phyloP scores from a whole-genome alignment of 176 grass and related monocot species.

The Hsuehochloa calcarea region DNA sequence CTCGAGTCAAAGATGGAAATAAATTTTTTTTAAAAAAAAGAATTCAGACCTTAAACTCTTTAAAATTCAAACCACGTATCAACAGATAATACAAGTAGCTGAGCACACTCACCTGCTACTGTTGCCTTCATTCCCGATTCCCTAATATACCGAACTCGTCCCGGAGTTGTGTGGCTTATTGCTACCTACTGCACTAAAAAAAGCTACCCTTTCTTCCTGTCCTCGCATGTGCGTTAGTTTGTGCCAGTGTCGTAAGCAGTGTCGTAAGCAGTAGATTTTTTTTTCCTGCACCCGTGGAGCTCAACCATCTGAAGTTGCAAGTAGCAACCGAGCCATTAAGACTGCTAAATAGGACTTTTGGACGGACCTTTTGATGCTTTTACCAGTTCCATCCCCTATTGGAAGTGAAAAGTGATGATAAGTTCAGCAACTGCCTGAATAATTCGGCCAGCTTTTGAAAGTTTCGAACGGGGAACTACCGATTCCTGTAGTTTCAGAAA shows the following conservation, averaged over 20 bases:
- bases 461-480: neutral
- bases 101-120: neutral
- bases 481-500: neutral
- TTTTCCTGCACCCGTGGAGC: neutral
- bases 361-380: neutral
- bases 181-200: neutral
- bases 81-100: neutral
- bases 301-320: neutral
- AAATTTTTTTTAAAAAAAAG: too few species aligned
- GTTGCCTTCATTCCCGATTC: neutral
- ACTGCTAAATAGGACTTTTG: neutral
- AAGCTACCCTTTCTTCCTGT: conserved; percentile 7
- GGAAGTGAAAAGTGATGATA: neutral
- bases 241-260: conserved; percentile 10
- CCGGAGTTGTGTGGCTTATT: neutral
- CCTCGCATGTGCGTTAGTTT: conserved; percentile 1
- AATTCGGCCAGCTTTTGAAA: neutral
- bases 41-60: too few species aligned
- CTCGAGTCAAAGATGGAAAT: too few species aligned
- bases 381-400: neutral
- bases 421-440: neutral
- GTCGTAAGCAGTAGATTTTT: conserved; percentile 13
- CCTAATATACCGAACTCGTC: conserved; percentile 6
- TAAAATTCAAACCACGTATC: too few species aligned
- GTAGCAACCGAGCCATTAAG: neutral